Base-by-base conservation (phyloP, 345 rosid genomes). In the Rhodamnia rubescens region DNA sequence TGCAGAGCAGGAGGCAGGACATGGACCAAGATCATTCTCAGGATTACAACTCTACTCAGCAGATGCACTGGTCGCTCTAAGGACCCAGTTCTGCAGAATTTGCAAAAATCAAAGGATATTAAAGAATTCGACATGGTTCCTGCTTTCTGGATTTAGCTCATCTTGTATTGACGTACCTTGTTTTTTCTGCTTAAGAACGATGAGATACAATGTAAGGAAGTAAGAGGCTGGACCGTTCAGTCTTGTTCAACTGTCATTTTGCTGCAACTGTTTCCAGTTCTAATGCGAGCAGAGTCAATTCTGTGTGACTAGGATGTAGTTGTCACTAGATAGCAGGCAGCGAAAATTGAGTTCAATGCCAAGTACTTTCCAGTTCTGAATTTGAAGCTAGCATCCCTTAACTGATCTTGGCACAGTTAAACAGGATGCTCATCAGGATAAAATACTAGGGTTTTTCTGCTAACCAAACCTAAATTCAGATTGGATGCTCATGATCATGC, bases 51-150 rank as follows among this genome's bases (percentile, higher is more conserved):
- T 90, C 98, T 64, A 87, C 92, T 80, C 93, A 90, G 89, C 93
- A 93, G 81, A 91, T 87, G 87, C 90, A 96, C 88, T 95, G 98
- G 96, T 92, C 96, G 36, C 98, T 93, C 49, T 95, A 87, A 82
- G 83, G 13, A n/a, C 55, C 61, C 84, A 24, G 7, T 21, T 29
- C 61, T 56, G 78, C 11, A 36, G 78, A 36, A 36, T 69, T 36
- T 69, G 22, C 78, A 11, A 40, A 36, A 2, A 69, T 24, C 11
- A 32, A 21, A 29, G 78, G 47, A 69, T 69, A 18, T 20, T 18
- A 9, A 69, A 24, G 78, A 69, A 36, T 69, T 69, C 21, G 47
- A 8, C 40, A 40, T 69, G 47, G 36, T 69, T 69, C 13, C 78
- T 32, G 24, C 78, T 69, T 16, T 36, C 78, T 69, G 78, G 78